Percentiles rank a stretch among this genome's conserved stretches.
Conservation (phyloP, 768 basidiomycete genomes). For the Leccinum longicurvipes region DNA sequence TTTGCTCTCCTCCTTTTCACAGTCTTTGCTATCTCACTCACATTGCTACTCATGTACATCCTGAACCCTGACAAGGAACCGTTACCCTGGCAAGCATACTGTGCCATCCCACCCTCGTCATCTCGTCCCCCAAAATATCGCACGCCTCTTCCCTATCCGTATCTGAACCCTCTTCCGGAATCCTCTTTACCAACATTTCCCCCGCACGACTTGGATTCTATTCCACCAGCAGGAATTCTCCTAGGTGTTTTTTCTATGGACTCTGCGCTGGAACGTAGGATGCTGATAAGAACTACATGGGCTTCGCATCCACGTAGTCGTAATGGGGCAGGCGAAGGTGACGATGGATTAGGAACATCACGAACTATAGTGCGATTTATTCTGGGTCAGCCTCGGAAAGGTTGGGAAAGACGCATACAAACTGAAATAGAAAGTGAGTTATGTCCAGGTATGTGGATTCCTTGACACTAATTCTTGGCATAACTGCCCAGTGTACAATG, state of each 20-base stretch:
- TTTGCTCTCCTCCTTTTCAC: constrained; percentile 74
- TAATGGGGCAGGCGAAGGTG: constrained; percentile 66
- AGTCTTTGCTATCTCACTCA: constrained; percentile 77
- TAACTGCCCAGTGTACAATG: constrained; percentile 65
- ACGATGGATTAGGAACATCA: constrained; percentile 71
- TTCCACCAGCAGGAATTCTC: constrained; percentile 83
- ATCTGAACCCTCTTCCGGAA: constrained; percentile 32
- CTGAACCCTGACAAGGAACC: constrained; percentile 96
- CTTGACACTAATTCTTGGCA: constrained; percentile 5
- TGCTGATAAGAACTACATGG: constrained; percentile 86
- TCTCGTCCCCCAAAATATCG: constrained; percentile 43
- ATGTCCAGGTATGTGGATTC: background rate
- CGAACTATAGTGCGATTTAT: constrained; percentile 87
- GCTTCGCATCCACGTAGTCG: constrained; percentile 79
- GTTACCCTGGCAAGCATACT: constrained; percentile 92
- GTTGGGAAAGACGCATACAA: constrained; percentile 75
- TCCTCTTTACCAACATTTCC: constrained; percentile 53
- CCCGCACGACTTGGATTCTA: constrained; percentile 62
- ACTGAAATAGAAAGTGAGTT: constrained; percentile 88
- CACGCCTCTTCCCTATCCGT: constrained; percentile 39
- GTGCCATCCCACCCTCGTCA: constrained; percentile 59
- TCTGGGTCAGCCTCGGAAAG: constrained; percentile 76
- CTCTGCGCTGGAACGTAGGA: constrained; percentile 77
- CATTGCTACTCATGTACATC: constrained; percentile 85
- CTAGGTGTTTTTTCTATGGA: constrained; percentile 91